Evolutionary conservation across 352 stramenopile genomes (phyloP).

Genomic region (Globisporangium viniferum): DNA sequence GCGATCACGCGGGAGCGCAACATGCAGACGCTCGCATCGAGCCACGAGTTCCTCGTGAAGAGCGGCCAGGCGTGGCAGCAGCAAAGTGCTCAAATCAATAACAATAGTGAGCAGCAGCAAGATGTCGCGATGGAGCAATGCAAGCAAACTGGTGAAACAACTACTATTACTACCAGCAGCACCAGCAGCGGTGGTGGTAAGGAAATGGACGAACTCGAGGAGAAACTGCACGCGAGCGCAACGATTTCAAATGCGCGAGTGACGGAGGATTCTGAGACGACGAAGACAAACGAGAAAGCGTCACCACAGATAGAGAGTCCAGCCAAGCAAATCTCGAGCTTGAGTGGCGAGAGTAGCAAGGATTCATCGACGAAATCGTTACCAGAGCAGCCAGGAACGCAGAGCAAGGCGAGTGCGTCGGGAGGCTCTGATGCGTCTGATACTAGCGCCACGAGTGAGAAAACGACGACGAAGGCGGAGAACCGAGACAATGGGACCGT

Average conservation of each 20-base stretch:
- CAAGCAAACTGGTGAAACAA: not conserved
- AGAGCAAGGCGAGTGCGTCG: not conserved
- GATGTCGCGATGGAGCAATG: conserved; percentile 3
- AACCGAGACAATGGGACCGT: conserved; percentile 23
- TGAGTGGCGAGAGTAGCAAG: not conserved
- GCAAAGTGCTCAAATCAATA: conserved; percentile 24
- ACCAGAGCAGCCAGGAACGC: not conserved
- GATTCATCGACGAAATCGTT: not conserved
- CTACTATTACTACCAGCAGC: not conserved
- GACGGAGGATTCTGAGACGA: not conserved
- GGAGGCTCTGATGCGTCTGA: not conserved
- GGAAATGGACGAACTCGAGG: conserved; percentile 5
- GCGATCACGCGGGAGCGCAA: conserved; percentile 50
- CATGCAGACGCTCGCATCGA: conserved; percentile 41
- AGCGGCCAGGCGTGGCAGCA: conserved; percentile 45
- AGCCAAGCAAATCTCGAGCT: not conserved
- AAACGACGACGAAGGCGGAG: not conserved
- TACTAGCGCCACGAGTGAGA: not conserved
- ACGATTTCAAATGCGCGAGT: not conserved
- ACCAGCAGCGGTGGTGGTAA: no score
- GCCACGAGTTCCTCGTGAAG: conserved; percentile 40
- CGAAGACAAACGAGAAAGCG: not conserved
- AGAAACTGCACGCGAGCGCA: conserved; percentile 6
- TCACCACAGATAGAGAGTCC: not conserved
- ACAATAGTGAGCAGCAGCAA: conserved; percentile 1